A percentile compares a stretch with the other conserved stretches of the same genome.
Conservation (phyloP, 495 filamentous ascomycete genomes). For the Tirmania nivea region DNA sequence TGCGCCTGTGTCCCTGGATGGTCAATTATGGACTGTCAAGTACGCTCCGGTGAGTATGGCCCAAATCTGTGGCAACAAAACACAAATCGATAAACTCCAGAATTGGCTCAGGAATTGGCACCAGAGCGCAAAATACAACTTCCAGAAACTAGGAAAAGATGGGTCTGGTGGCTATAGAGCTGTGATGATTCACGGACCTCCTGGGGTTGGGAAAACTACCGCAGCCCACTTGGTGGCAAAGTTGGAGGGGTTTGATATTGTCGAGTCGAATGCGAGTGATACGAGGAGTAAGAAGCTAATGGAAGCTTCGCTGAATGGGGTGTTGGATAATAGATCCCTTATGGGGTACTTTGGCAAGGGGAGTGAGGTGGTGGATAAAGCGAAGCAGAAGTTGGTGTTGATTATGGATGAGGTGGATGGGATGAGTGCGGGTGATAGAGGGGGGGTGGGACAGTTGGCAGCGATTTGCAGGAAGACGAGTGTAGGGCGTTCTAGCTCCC, state of each 20-base stretch:
- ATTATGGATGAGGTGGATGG: constrained; percentile 99
- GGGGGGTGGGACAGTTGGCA: constrained; percentile 84
- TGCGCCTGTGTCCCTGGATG: constrained; percentile 27
- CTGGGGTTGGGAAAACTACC: constrained; percentile 94
- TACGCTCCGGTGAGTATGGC: constrained; percentile 66
- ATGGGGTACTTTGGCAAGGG: constrained; percentile 80
- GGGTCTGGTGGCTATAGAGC: constrained; percentile 58
- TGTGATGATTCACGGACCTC: constrained; percentile 82
- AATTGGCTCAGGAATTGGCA: constrained; percentile 69
- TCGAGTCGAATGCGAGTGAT: constrained; percentile 93
- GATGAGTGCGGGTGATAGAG: constrained; percentile 93
- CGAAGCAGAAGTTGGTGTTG: constrained; percentile 77
- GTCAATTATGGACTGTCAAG: constrained; percentile 81
- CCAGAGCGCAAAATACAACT: constrained; percentile 45
- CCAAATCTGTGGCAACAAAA: constrained; percentile 94
- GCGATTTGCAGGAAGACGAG: constrained; percentile 80
- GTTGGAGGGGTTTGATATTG: constrained; percentile 74
- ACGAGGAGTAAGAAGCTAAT: constrained; percentile 95
- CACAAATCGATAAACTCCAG: constrained; percentile 68
- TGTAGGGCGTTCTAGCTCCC: constrained; percentile 2
- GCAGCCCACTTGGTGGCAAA: constrained; percentile 87
- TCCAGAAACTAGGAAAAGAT: constrained; percentile 60
- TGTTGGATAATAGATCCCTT: constrained; percentile 80
- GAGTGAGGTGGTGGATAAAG: constrained; percentile 52
- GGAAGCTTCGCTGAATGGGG: constrained; percentile 62